A percentile compares a stretch with the other conserved stretches of the same genome.
phyloP scores from a whole-genome alignment of 2,329 filamentous ascomycete species.

The Xylaria digitata region DNA sequence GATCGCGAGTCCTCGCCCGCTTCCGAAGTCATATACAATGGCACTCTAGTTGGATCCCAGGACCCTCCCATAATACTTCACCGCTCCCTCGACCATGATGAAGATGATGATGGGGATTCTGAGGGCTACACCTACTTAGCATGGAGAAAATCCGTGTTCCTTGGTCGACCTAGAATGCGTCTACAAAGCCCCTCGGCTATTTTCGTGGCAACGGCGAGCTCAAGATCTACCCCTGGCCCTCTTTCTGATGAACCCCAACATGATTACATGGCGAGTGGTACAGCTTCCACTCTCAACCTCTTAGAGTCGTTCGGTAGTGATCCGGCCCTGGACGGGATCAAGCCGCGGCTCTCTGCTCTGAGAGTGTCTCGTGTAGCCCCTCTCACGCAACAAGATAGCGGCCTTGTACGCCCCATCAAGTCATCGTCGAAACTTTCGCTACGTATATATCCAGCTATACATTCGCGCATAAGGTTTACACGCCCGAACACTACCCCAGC shows the following conservation, averaged over 20 bases:
- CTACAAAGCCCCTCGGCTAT: constrained; percentile 74
- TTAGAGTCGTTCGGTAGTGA: constrained; percentile 78
- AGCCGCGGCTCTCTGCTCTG: constrained; percentile 76
- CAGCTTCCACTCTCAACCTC: constrained; percentile 79
- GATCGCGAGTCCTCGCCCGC: constrained; percentile 61
- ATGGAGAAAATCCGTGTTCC: constrained; percentile 70
- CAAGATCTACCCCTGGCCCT: constrained; percentile 63
- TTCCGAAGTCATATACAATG: constrained; percentile 71
- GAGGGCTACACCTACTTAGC: constrained; percentile 62
- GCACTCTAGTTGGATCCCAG: constrained; percentile 60
- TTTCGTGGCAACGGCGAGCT: constrained; percentile 70
- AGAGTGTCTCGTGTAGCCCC: constrained; percentile 80
- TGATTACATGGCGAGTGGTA: constrained; percentile 76
- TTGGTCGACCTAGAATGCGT: constrained; percentile 70
- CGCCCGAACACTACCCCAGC: constrained; percentile 69
- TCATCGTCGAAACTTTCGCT: constrained; percentile 72
- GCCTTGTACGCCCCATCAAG: constrained; percentile 71
- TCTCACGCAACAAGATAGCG: constrained; percentile 68
- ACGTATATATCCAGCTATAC: constrained; percentile 74
- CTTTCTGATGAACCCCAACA: constrained; percentile 58
- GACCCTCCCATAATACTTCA: constrained; percentile 64
- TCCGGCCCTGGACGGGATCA: constrained; percentile 68
- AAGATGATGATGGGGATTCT: constrained; percentile 40
- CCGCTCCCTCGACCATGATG: constrained; percentile 49
- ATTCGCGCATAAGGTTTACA: constrained; percentile 78